A percentile compares a stretch with the other conserved stretches of the same genome.
Evolutionary conservation across 768 basidiomycete species (phyloP).

Genomic region (Sarcodon sp.): DNA sequence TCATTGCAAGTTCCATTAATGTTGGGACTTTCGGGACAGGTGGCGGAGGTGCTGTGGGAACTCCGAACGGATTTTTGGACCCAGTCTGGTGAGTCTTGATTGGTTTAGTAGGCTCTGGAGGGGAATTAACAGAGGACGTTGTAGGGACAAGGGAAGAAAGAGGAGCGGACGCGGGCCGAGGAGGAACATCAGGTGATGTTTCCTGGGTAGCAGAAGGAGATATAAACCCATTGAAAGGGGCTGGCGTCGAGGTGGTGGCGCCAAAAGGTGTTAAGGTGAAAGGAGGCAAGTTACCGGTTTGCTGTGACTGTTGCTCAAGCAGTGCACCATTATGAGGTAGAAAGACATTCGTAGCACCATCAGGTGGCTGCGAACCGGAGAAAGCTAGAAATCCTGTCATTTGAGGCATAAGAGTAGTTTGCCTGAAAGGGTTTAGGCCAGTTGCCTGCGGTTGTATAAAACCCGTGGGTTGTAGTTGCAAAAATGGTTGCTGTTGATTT

Average conservation of each 20-base stretch:
- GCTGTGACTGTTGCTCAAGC: slow-evolving; percentile 6
- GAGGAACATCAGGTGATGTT: slow-evolving; percentile 18
- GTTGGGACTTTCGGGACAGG: slow-evolving; percentile 71
- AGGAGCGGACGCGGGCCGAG: slow-evolving; percentile 66
- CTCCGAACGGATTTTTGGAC: slow-evolving; percentile 90
- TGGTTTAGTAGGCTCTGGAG: slow-evolving; percentile 43
- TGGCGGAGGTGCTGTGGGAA: slow-evolving; percentile 42
- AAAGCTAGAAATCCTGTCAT: slow-evolving; percentile 9
- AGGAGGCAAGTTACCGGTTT: slow-evolving; percentile 5
- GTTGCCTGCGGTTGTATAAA: slow-evolving; percentile 34
- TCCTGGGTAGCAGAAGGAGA: slow-evolving; percentile 7
- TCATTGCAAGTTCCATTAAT: slow-evolving; percentile 62
- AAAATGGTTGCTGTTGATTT: slow-evolving; percentile 22
- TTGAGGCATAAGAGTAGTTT: slow-evolving; percentile 31
- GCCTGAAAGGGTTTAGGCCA: slow-evolving; percentile 37
- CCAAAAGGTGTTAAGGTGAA: background rate
- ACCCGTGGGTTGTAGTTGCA: slow-evolving; percentile 40
- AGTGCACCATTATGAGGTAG: slow-evolving; percentile 3
- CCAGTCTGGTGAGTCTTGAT: slow-evolving; percentile 72
- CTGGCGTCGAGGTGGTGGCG: slow-evolving; percentile 6
- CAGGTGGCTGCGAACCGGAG: slow-evolving; percentile 5
- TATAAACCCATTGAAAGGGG: background rate
- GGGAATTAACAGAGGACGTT: slow-evolving; percentile 15
- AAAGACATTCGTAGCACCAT: slow-evolving; percentile 4
- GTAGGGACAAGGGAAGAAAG: slow-evolving; percentile 26